phyloP scores from a whole-genome alignment of 2,329 filamentous ascomycete genomes.

The Sphaerulina musiva region DNA sequence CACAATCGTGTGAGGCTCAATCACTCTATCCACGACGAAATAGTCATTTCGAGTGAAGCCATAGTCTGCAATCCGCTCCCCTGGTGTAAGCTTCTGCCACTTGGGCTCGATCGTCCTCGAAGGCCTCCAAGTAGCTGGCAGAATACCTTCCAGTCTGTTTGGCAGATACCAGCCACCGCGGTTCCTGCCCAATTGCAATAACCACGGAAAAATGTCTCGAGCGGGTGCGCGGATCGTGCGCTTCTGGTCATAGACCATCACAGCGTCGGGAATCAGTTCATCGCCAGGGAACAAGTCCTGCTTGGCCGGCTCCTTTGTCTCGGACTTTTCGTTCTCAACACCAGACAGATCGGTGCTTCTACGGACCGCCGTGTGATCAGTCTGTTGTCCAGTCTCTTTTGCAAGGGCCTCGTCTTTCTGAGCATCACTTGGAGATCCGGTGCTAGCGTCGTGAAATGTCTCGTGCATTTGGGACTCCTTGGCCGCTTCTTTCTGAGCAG shows the following conservation, averaged over 20 bases:
- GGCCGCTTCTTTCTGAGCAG: constrained; percentile 5
- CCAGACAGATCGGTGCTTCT: constrained; percentile 7
- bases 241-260: constrained; percentile 22
- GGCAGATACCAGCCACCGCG: constrained; percentile 23
- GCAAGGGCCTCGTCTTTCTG: background rate
- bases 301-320: background rate
- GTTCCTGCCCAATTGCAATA: constrained; percentile 22
- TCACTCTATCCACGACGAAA: constrained; percentile 17
- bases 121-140: constrained; percentile 17
- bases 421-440: background rate
- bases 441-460: constrained; percentile 6
- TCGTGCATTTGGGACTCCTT: constrained; percentile 9
- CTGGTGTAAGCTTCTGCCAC: constrained; percentile 16
- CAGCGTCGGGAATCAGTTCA: constrained; percentile 17
- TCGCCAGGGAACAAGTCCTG: constrained; percentile 15
- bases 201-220: constrained; percentile 19
- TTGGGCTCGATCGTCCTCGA: constrained; percentile 13
- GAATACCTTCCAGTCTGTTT: constrained; percentile 9
- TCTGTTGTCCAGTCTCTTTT: background rate
- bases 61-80: constrained; percentile 21
- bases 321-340: constrained; percentile 3
- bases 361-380: background rate
- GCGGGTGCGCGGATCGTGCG: constrained; percentile 13
- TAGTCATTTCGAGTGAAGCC: constrained; percentile 19
- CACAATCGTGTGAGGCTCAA: constrained; percentile 11